Conservation (phyloP, 2,329 filamentous ascomycete genomes). For the Xylaria digitata region DNA sequence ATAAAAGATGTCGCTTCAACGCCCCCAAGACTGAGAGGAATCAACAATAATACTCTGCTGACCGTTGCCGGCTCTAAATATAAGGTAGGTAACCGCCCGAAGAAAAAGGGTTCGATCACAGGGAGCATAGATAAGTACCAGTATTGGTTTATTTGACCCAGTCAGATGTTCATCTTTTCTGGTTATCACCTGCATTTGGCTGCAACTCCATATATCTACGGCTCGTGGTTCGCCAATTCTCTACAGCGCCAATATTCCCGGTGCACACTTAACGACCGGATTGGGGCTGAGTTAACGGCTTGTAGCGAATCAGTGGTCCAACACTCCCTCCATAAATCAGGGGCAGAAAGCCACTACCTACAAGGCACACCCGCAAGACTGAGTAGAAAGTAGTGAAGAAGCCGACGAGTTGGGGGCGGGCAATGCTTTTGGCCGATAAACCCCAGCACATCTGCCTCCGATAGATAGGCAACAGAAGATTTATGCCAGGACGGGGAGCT, state of each 20-base stretch:
- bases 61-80: neutral
- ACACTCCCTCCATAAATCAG: conserved; percentile 8
- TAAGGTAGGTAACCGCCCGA: conserved; percentile 6
- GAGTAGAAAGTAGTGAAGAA: neutral
- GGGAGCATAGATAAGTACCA: neutral
- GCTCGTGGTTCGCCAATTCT: conserved; percentile 29
- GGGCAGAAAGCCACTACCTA: conserved; percentile 39
- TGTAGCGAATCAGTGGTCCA: conserved; percentile 38
- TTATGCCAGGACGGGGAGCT: neutral
- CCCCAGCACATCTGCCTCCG: too few relatives aligned
- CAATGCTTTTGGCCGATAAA: neutral
- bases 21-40: neutral
- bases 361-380: conserved; percentile 46
- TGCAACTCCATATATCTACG: conserved; percentile 14
- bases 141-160: too few relatives aligned
- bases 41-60: neutral
- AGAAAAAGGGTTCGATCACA: conserved; percentile 10
- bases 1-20: neutral
- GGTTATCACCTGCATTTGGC: conserved; percentile 13
- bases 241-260: conserved; percentile 13
- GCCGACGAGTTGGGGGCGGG: conserved; percentile 10
- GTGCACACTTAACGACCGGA: conserved; percentile 11
- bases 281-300: conserved; percentile 34
- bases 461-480: neutral
- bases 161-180: conserved; percentile 16